These are phyloP conservation scores for Coemansia sp. DNA, from an alignment of 192 early-diverging fungal species.

Conservation along the genomic window DNA sequence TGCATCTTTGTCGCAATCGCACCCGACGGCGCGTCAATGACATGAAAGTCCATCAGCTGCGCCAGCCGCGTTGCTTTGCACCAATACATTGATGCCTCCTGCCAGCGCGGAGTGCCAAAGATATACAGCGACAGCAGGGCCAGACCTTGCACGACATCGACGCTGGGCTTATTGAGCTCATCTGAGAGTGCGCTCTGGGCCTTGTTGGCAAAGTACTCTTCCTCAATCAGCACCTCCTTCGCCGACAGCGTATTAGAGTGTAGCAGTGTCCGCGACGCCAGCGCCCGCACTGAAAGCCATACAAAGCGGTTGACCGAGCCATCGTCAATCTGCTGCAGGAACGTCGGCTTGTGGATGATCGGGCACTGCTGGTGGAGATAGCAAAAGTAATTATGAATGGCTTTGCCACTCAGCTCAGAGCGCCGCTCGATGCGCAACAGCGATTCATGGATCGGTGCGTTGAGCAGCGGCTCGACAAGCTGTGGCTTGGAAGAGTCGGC, in stretches of 20 bases:
- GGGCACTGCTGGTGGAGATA: conserved; percentile 53
- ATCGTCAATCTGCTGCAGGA: conserved; percentile 36
- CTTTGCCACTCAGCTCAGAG: conserved; percentile 20
- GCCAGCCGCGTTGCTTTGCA: conserved; percentile 52
- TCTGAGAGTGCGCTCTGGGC: conserved; percentile 25
- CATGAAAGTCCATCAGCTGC: conserved; percentile 47
- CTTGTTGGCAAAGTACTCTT: conserved; percentile 41
- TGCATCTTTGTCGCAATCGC: conserved; percentile 47
- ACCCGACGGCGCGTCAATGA: conserved; percentile 47
- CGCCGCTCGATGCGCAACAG: conserved; percentile 42
- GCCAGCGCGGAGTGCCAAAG: conserved; percentile 44
- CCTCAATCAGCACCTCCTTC: conserved; percentile 35
- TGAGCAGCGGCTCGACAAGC: neutral
- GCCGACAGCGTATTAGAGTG: conserved; percentile 25
- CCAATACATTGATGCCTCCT: conserved; percentile 56
- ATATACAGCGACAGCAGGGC: conserved; percentile 44
- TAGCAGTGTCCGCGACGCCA: conserved; percentile 36
- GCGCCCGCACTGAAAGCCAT: conserved; percentile 49
- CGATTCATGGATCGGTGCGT: conserved; percentile 24
- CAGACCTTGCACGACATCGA: conserved; percentile 46
- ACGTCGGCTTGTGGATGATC: conserved; percentile 53
- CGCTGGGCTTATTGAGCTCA: conserved; percentile 33
- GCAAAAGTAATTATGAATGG: conserved; percentile 51
- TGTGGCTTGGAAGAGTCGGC: neutral
- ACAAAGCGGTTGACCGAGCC: conserved; percentile 50